phyloP scores from a whole-genome alignment of 257 asterid species.

The Solanum phureja region DNA sequence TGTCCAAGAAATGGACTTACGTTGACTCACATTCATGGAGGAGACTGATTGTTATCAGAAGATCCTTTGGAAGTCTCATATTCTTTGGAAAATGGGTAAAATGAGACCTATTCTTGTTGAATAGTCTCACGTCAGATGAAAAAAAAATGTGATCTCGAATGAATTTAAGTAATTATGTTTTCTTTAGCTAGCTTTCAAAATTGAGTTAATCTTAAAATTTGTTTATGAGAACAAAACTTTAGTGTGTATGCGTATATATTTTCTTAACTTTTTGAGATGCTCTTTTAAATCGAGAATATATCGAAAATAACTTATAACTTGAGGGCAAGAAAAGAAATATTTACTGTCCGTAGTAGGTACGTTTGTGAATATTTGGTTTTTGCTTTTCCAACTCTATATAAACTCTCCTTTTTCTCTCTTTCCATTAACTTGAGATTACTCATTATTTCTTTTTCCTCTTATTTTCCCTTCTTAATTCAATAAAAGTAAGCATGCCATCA shows the following conservation, averaged over 20 bases:
- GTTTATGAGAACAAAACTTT: too few species aligned
- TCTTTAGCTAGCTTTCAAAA: too few species aligned
- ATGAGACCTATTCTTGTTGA: too few species aligned
- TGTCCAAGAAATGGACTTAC: too few species aligned
- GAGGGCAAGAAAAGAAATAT: neutral
- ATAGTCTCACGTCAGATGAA: neutral
- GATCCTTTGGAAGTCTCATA: neutral
- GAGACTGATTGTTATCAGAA: neutral
- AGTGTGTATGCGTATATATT: too few species aligned
- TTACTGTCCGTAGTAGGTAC: neutral
- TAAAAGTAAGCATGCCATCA: constrained; percentile 40
- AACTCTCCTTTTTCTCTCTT: neutral
- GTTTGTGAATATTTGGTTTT: neutral
- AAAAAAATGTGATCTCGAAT: rapidly evolving
- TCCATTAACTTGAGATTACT: neutral
- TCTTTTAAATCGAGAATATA: too few species aligned
- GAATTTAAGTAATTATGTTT: too few species aligned
- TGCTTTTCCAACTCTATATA: neutral
- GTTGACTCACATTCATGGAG: neutral
- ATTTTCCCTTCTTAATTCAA: neutral
- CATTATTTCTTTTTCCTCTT: neutral
- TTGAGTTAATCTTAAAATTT: too few species aligned
- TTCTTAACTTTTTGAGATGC: too few species aligned
- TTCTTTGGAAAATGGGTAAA: neutral
- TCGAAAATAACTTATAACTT: too few species aligned